Evolutionary conservation across 148 eudicot genomes (phyloP).

Genomic region (Vaccinium vitisidaea): DNA sequence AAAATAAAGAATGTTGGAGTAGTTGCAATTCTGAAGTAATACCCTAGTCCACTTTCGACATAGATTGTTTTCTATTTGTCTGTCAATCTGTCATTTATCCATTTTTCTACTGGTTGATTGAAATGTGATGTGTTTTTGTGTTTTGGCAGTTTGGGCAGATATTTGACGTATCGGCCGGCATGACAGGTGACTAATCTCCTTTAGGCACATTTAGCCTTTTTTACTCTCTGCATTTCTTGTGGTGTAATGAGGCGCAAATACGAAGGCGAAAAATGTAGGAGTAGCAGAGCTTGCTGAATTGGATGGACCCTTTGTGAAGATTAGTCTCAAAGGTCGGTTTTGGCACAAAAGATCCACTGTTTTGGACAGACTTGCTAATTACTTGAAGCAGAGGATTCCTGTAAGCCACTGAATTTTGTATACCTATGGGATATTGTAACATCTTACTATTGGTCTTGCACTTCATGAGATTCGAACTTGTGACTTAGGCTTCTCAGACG

Average conservation of each 20-base stretch:
- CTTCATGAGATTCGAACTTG: background rate
- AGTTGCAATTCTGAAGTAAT: background rate
- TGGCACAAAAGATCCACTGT: conserved; percentile 75
- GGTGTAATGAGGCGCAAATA: background rate
- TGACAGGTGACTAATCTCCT: conserved; percentile 51
- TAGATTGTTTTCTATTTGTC: background rate
- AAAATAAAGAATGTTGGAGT: background rate
- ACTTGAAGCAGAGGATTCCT: conserved; percentile 83
- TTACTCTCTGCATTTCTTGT: background rate
- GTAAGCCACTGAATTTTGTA: conserved; percentile 27
- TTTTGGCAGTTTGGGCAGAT: conserved; percentile 63
- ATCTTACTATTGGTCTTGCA: background rate
- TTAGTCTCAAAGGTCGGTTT: conserved; percentile 76
- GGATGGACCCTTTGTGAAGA: conserved; percentile 89
- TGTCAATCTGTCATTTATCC: background rate
- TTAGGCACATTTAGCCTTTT: background rate
- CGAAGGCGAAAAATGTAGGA: conserved; percentile 22
- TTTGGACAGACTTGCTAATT: conserved; percentile 74
- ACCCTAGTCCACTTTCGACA: background rate
- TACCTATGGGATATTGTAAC: background rate
- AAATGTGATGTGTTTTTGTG: background rate
- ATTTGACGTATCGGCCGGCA: conserved; percentile 78
- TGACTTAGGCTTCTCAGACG: background rate
- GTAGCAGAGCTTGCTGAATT: conserved; percentile 77
- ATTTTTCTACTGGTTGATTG: background rate